Conservation (phyloP, 2,329 filamentous ascomycete species). For the Colletotrichum noveboracense region DNA sequence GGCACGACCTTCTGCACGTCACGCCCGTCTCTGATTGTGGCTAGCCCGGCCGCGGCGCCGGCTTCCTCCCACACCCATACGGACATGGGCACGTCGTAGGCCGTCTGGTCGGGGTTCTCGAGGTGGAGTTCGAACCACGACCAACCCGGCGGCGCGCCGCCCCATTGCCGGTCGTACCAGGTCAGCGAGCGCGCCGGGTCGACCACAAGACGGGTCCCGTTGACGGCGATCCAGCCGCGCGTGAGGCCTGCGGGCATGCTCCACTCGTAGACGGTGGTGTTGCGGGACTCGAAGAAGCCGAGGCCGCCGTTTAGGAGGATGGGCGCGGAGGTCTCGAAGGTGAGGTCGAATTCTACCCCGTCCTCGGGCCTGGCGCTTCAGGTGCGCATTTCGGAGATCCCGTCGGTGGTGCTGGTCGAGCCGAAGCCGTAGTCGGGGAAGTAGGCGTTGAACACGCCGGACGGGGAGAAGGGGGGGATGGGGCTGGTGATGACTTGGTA, state of each 20-base stretch:
- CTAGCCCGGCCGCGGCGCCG: too few species aligned
- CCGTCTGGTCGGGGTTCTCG: background rate
- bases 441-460: background rate
- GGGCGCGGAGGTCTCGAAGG: background rate
- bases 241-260: background rate
- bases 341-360: background rate
- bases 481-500: background rate
- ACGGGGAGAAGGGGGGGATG: background rate
- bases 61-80: background rate
- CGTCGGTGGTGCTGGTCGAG: background rate
- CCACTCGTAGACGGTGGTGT: background rate
- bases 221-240: background rate
- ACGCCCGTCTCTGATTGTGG: background rate
- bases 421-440: background rate
- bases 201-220: background rate
- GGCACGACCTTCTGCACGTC: background rate
- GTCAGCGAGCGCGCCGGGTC: background rate
- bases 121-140: background rate
- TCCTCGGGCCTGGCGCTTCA: background rate
- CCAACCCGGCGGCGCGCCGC: too few species aligned
- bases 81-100: background rate
- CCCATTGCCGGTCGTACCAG: background rate
- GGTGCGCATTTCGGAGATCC: background rate
- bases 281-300: background rate
- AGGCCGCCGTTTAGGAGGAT: background rate